These are phyloP conservation scores for Cytospora mali DNA, from an alignment of 2,329 filamentous ascomycete species.

Conservation along the genomic window DNA sequence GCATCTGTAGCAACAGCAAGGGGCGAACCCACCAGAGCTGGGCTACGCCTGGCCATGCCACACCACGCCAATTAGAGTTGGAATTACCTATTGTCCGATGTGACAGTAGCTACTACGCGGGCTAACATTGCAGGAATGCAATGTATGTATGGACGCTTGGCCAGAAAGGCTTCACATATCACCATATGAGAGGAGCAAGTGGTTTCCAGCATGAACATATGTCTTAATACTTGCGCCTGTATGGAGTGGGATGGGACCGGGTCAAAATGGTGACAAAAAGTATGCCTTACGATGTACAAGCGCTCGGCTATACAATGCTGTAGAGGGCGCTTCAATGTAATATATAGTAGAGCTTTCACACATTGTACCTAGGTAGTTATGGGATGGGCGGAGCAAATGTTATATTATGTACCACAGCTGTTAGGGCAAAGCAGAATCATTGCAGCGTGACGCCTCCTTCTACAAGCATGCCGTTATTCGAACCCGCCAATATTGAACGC, in stretches of 20 bases:
- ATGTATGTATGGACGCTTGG: not conserved
- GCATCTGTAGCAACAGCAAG: not conserved
- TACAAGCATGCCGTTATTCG: slow-evolving; percentile 2
- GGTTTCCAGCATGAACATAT: not conserved
- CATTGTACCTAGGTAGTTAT: not conserved
- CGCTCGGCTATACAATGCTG: not conserved
- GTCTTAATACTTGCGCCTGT: not conserved
- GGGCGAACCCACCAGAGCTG: not conserved
- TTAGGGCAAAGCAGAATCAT: not conserved
- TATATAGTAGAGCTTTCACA: not conserved
- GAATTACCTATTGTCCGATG: not conserved
- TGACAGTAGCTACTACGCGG: not conserved
- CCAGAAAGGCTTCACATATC: not conserved
- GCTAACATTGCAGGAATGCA: not conserved
- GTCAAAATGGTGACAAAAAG: not conserved
- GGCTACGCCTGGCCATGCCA: not conserved
- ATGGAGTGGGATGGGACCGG: not conserved
- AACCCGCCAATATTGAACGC: slow-evolving; percentile 18
- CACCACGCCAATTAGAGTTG: not conserved
- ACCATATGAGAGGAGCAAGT: not conserved
- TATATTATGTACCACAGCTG: not conserved
- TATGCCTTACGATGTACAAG: not conserved
- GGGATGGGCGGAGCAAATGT: not conserved
- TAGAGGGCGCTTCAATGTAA: not conserved
- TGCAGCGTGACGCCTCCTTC: not conserved